These are phyloP conservation scores for Glomus cerebriforme DNA, from an alignment of 192 early-diverging fungal species.

Conservation along the genomic window DNA sequence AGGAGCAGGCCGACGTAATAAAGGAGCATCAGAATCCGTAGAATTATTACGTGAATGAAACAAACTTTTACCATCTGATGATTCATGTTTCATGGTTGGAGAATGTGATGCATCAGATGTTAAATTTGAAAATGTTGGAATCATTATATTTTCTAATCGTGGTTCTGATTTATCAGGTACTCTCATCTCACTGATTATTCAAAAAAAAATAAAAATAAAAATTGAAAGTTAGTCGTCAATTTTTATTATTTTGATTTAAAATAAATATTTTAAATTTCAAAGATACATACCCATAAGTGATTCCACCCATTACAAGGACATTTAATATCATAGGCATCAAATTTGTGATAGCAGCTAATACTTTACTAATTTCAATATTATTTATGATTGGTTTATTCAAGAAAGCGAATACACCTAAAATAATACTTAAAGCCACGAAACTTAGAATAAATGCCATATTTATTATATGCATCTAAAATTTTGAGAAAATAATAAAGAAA, in stretches of 20 bases:
- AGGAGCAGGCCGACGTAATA: neutral
- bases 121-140: neutral
- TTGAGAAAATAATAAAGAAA: neutral
- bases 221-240: neutral
- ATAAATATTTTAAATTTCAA: neutral
- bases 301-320: neutral
- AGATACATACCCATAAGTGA: constrained; percentile 16
- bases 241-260: too few species aligned
- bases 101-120: neutral
- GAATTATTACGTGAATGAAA: neutral
- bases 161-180: neutral
- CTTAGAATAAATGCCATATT: neutral
- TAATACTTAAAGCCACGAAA: neutral
- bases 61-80: neutral
- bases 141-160: neutral
- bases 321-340: neutral
- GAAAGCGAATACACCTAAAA: neutral
- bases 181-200: constrained; percentile 4
- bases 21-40: neutral
- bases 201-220: too few species aligned
- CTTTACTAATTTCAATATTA: neutral
- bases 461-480: constrained; percentile 13
- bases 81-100: neutral
- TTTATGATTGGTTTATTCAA: neutral
- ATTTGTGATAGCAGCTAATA: neutral